Evolutionary conservation across 352 stramenopile species (phyloP).

Genomic region (Phytophthora fragariaefolia): DNA sequence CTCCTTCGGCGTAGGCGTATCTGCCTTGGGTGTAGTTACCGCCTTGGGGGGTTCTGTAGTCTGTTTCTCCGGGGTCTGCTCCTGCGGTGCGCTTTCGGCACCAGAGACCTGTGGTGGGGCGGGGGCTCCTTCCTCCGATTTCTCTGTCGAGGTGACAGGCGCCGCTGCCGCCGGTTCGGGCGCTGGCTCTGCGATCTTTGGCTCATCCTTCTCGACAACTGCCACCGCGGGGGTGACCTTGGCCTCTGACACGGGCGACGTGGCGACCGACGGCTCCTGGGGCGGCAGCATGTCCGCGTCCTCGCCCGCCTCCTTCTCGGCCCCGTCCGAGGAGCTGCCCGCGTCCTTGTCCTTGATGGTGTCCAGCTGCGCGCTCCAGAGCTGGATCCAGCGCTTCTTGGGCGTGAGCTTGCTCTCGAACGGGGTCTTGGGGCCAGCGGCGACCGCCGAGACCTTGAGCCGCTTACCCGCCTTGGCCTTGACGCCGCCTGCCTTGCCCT

Average conservation of each 20-base stretch:
- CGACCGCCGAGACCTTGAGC: slow-evolving; percentile 44
- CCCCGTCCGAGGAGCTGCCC: slow-evolving; percentile 17
- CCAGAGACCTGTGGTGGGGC: not conserved
- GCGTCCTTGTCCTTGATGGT: slow-evolving; percentile 24
- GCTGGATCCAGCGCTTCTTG: slow-evolving; percentile 83
- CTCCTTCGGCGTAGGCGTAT: too few species aligned
- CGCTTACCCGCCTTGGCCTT: slow-evolving; percentile 49
- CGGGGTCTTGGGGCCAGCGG: slow-evolving; percentile 18
- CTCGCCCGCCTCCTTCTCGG: slow-evolving; percentile 6
- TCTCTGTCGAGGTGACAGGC: not conserved
- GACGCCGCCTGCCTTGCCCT: slow-evolving; percentile 27
- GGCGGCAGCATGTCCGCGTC: not conserved
- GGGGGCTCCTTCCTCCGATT: slow-evolving; percentile 4
- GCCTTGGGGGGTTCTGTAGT: slow-evolving; percentile 4
- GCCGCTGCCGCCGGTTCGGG: not conserved
- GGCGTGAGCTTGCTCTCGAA: slow-evolving; percentile 58
- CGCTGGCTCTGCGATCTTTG: slow-evolving; percentile 7
- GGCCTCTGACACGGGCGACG: slow-evolving; percentile 13
- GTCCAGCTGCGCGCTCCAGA: slow-evolving; percentile 65
- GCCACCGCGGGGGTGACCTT: slow-evolving; percentile 6
- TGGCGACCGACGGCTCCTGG: not conserved
- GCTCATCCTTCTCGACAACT: slow-evolving; percentile 2
- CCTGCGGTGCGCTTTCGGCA: slow-evolving; percentile 25
- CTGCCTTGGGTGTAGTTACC: not conserved
- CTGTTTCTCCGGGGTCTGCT: slow-evolving; percentile 14